Evolutionary conservation across 164 flowering plant genomes (phyloP).

Genomic region (Amborella trichopoda): DNA sequence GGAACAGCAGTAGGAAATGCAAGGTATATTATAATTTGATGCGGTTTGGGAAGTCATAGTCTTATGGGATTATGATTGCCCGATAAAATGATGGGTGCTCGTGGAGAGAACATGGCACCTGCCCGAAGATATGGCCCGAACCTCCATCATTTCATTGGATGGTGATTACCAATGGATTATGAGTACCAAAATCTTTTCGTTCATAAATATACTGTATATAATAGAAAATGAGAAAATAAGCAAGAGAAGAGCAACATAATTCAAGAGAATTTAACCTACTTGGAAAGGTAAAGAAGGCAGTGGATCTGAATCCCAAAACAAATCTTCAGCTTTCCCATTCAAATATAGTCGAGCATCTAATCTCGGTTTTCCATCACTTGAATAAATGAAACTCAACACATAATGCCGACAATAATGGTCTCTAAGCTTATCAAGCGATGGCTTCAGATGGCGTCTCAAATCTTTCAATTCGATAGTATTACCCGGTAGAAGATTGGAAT

Average conservation of each 20-base stretch:
- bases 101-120: too few relatives aligned
- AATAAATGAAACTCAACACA: slow-evolving; percentile 82
- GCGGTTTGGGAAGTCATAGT: too few relatives aligned
- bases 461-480: slow-evolving; percentile 57
- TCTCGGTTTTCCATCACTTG: slow-evolving; percentile 75
- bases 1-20: not conserved
- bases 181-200: too few relatives aligned
- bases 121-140: too few relatives aligned
- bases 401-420: slow-evolving; percentile 91
- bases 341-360: slow-evolving; percentile 72
- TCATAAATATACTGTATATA: too few relatives aligned
- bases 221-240: too few relatives aligned
- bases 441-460: slow-evolving; percentile 86
- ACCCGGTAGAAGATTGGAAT: slow-evolving; percentile 15
- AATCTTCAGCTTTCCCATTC: slow-evolving; percentile 42
- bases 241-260: not conserved
- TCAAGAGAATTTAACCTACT: slow-evolving; percentile 25
- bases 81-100: too few relatives aligned
- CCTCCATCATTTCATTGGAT: too few relatives aligned
- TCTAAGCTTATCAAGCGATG: slow-evolving; percentile 76
- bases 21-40: not conserved
- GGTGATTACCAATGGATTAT: too few relatives aligned
- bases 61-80: too few relatives aligned
- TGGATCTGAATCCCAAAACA: slow-evolving; percentile 54
- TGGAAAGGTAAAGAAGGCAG: slow-evolving; percentile 92